Evolutionary conservation across 1,284 basidiomycete genomes (phyloP).

Genomic region (Leccinum pallidistipes): DNA sequence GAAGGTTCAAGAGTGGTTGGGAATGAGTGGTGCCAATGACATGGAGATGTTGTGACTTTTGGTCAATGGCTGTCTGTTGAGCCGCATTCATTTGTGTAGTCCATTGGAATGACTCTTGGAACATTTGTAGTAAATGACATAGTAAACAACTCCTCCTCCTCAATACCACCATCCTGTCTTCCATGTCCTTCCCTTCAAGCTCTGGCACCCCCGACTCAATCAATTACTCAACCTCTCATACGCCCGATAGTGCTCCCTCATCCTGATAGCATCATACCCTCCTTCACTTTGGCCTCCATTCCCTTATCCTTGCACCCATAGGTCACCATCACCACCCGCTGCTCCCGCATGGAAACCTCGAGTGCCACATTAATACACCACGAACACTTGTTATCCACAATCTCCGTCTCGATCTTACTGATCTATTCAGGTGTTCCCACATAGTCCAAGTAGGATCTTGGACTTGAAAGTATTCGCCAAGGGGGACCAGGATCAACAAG

Average conservation of each 20-base stretch:
- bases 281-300: conserved; percentile 65
- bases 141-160: conserved; percentile 29
- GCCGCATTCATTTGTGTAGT: too few relatives aligned
- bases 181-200: too few relatives aligned
- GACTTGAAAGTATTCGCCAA: conserved; percentile 98
- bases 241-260: conserved; percentile 52
- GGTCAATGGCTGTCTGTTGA: too few relatives aligned
- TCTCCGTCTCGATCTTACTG: conserved; percentile 98
- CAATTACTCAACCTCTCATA: conserved; percentile 59
- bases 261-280: conserved; percentile 60
- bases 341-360: conserved; percentile 53
- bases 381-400: conserved; percentile 98
- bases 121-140: too few relatives aligned
- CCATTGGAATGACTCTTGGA: too few relatives aligned
- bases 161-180: too few relatives aligned
- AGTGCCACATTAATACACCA: conserved; percentile 97
- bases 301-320: conserved; percentile 81
- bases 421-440: conserved; percentile 89
- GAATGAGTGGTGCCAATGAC: too few relatives aligned
- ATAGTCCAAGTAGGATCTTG: conserved; percentile 94
- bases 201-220: too few relatives aligned
- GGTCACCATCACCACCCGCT: conserved; percentile 64
- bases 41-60: too few relatives aligned
- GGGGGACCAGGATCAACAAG: conserved; percentile 33
- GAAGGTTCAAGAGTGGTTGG: too few relatives aligned